These are phyloP conservation scores for Penicillium angulare DNA, from an alignment of 495 filamentous ascomycete genomes.

Conservation along the genomic window DNA sequence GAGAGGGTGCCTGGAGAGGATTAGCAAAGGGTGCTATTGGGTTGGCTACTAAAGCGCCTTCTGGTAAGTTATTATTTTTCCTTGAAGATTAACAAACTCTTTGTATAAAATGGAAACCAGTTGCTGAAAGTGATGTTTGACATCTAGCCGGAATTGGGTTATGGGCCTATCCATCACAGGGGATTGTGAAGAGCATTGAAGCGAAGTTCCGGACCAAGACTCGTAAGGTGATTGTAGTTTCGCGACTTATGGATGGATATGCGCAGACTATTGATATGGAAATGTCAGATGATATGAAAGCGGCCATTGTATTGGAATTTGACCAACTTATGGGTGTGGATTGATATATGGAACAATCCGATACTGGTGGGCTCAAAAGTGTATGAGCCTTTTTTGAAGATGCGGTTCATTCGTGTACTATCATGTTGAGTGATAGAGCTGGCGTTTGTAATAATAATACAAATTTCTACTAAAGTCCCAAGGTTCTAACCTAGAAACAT, in stretches of 20 bases:
- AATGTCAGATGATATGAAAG: conserved; percentile 11
- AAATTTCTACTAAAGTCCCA: too few species aligned
- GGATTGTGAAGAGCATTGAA: conserved; percentile 30
- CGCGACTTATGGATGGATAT: conserved; percentile 21
- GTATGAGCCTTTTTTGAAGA: too few species aligned
- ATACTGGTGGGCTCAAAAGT: too few species aligned
- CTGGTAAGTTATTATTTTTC: conserved; percentile 14
- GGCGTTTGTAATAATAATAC: too few species aligned
- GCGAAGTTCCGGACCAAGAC: conserved; percentile 25
- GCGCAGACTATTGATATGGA: conserved; percentile 14
- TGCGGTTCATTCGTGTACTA: too few species aligned
- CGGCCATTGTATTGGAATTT: conserved; percentile 15
- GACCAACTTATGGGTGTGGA: conserved; percentile 19
- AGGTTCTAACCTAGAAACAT: too few species aligned
- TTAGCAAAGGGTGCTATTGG: conserved; percentile 72
- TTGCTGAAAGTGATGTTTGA: conserved; percentile 3
- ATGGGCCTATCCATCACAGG: conserved; percentile 26
- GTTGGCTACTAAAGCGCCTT: conserved; percentile 61
- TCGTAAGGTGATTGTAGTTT: conserved; percentile 20
- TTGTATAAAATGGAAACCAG: not conserved
- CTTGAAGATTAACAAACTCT: not conserved
- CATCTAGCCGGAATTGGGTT: conserved; percentile 26
- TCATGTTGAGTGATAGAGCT: too few species aligned
- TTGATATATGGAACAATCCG: too few species aligned
- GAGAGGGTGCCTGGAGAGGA: conserved; percentile 61